phyloP scores from a whole-genome alignment of 441 rosid species.

The Pelargonium citronellum region DNA sequence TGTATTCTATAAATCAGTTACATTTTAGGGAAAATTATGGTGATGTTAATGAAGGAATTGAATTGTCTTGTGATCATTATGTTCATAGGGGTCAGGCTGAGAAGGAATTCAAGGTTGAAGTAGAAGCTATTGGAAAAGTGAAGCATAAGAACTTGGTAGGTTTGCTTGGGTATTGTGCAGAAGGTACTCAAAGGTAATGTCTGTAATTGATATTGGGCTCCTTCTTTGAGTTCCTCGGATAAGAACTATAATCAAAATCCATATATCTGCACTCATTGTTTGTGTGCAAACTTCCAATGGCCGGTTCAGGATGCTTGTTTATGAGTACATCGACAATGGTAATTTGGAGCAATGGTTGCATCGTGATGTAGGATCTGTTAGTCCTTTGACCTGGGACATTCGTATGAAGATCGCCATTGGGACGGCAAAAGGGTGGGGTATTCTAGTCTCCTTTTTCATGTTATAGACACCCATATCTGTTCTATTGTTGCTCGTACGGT shows the following conservation, averaged over 20 bases:
- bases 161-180: background rate
- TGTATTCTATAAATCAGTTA: background rate
- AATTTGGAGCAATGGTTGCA: slow-evolving; percentile 98
- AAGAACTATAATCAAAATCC: background rate
- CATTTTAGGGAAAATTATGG: background rate
- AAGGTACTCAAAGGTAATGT: slow-evolving; percentile 3
- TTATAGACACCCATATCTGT: background rate
- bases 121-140: slow-evolving; percentile 3
- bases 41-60: background rate
- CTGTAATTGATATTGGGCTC: background rate
- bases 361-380: slow-evolving; percentile 80
- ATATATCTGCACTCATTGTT: background rate
- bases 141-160: slow-evolving; percentile 4
- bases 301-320: slow-evolving; percentile 72
- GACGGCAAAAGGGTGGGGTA: slow-evolving; percentile 90
- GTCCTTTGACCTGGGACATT: slow-evolving; percentile 93
- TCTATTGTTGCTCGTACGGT: background rate
- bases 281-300: background rate
- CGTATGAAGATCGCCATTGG: slow-evolving; percentile 82
- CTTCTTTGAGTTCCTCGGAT: background rate
- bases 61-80: background rate
- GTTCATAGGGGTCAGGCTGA: slow-evolving; percentile 3
- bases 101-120: slow-evolving; percentile 4
- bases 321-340: slow-evolving; percentile 88
- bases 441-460: background rate